Base-by-base conservation (phyloP, 1,284 basidiomycete genomes). In the Cutaneotrichosporon arboriforme region DNA sequence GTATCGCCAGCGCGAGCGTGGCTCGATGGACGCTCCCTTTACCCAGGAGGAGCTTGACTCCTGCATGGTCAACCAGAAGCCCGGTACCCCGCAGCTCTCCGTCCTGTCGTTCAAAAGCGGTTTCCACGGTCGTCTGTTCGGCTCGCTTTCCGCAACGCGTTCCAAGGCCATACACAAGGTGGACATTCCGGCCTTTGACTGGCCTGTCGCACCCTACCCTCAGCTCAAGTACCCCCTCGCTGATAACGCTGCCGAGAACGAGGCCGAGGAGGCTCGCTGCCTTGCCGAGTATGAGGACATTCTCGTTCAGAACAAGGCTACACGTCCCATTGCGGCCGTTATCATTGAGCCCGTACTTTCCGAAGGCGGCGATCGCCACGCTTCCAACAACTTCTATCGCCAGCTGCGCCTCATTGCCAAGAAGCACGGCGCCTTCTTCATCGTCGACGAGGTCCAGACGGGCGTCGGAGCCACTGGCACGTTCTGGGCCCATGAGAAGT, bases 401-500 rank as follows among this genome's bases (percentile, higher is more conserved):
- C 70, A 68, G 12, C 68, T 81, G 17, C 67, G 78, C 34, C 69
- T 74, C 14, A 66, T 80, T 43, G 78, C 80, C 46, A 73, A 74
- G 57, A 71, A 77, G 57, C 74, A 79, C 59, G 76, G 76, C 9
- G 79, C 78, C 1, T 80, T 68, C 70, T 73, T 81, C 64, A 81
- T 81, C 54, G 79, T 80, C 40, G 72, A 74, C 56, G 73, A 76
- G 56, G 78, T 79, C 0, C 80, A 81, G 63, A 81, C 80, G 20
- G 80, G 80, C 34, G 77, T 80, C 10, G 75, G 75, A 22, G 80
- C 80, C 0, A 81, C 80, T 0, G 80, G 80, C 15, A 72, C 70
- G 8, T 80, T 81, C 66, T 81, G 80, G 80, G 80, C 80, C 0
- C 78, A 80, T 66, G 79, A 81, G 55, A 76, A 79, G 60, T 81